Percentiles rank a stretch among this genome's conserved stretches.
Evolutionary conservation across 768 basidiomycete genomes (phyloP).

Genomic region (Cystobasidium ongulense): DNA sequence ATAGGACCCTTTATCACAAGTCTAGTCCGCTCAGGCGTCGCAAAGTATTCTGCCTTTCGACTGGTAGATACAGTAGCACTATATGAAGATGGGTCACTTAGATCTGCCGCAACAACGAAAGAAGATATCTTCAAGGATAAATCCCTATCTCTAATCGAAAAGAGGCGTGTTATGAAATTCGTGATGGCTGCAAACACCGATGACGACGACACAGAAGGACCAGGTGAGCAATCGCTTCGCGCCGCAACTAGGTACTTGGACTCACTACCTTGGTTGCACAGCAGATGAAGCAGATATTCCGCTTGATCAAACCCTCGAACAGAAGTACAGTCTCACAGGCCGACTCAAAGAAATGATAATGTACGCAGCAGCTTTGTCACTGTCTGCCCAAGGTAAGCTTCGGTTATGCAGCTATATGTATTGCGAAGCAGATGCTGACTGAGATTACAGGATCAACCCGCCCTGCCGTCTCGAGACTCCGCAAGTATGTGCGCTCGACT

Average conservation of each 20-base stretch:
- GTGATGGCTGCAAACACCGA: conserved; percentile 69
- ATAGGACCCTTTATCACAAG: conserved; percentile 69
- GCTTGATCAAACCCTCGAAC: conserved; percentile 59
- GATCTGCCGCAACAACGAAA: conserved; percentile 75
- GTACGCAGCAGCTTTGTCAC: conserved; percentile 42
- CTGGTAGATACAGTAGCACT: conserved; percentile 65
- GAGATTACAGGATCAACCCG: conserved; percentile 55
- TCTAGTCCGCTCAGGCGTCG: conserved; percentile 70
- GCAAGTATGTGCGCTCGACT: conserved; percentile 63
- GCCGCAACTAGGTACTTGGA: no score
- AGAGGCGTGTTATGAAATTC: conserved; percentile 86
- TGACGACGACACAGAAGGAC: conserved; percentile 52
- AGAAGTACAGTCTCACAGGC: conserved; percentile 57
- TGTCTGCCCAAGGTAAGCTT: not conserved
- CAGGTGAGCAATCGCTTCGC: not conserved
- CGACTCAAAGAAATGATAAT: conserved; percentile 58
- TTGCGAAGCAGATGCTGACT: not conserved
- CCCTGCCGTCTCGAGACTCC: conserved; percentile 60
- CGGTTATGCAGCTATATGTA: not conserved
- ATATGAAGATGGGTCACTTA: conserved; percentile 48
- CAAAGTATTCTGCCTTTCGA: conserved; percentile 79
- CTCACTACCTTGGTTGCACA: no score
- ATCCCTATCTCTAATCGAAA: conserved; percentile 66
- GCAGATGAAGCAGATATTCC: conserved; percentile 38
- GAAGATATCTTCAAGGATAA: conserved; percentile 87